Evolutionary conservation across 139 green algal species (phyloP).

Genomic region (Tetradesmus lagerheimii): DNA sequence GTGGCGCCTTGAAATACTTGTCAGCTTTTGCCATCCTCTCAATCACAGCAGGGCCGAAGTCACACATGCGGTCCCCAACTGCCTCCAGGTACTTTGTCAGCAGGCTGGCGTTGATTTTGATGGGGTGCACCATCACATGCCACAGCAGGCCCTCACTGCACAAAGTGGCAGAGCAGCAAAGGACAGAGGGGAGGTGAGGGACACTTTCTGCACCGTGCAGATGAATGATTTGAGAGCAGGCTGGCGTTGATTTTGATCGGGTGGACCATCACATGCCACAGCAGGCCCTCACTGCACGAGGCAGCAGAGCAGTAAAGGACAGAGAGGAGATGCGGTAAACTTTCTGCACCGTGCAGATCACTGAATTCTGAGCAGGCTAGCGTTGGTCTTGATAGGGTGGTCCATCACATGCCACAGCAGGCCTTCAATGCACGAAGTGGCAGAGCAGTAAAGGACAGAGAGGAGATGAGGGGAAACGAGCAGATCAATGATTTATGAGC

Average conservation of each 20-base stretch:
- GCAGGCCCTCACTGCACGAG: constrained; percentile 73
- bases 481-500: background rate
- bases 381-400: constrained; percentile 34
- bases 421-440: constrained; percentile 74
- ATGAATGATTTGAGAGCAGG: background rate
- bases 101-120: constrained; percentile 13
- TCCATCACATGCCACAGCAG: constrained; percentile 70
- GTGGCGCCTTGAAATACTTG: background rate
- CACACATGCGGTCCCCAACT: constrained; percentile 10
- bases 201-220: background rate
- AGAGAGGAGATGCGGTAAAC: no score
- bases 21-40: background rate
- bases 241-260: constrained; percentile 12
- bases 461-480: no score
- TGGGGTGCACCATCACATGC: constrained; percentile 59
- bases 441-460: constrained; percentile 42
- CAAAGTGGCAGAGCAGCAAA: constrained; percentile 58
- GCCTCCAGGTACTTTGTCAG: background rate
- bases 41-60: background rate
- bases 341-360: background rate
- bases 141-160: constrained; percentile 76
- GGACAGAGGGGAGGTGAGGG: no score
- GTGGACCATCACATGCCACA: constrained; percentile 68
- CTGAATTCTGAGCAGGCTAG: background rate
- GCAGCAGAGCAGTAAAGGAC: constrained; percentile 55